A percentile compares a stretch with the other conserved stretches of the same genome.
These are phyloP conservation scores for Fusarium protoensiforme DNA, from an alignment of 2,329 filamentous ascomycete genomes.

Conservation along the genomic window DNA sequence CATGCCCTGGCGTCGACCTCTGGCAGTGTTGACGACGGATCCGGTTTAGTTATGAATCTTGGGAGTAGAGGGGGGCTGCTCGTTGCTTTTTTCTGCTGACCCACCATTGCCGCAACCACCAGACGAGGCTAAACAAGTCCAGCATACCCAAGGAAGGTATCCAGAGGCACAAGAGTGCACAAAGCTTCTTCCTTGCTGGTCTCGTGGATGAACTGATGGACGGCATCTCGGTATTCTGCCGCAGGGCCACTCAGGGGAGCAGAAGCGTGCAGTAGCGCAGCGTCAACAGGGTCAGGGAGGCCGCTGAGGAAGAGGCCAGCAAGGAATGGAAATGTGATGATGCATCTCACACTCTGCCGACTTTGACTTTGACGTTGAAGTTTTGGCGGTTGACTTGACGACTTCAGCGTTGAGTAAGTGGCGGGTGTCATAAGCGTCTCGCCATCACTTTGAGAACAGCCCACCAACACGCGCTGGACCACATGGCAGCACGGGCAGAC, in stretches of 20 bases:
- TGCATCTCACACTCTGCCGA: background rate
- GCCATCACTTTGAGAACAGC: background rate
- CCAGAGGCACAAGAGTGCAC: constrained; percentile 6
- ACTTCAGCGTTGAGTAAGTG: background rate
- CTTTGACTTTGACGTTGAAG: background rate
- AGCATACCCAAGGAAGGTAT: background rate
- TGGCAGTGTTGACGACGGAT: constrained; percentile 30
- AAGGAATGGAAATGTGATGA: background rate
- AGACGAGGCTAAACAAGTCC: constrained; percentile 11
- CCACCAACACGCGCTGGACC: background rate
- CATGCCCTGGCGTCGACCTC: constrained; percentile 5
- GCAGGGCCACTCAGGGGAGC: background rate
- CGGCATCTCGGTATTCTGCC: background rate
- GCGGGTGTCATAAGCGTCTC: background rate
- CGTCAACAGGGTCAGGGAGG: background rate
- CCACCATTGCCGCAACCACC: constrained; percentile 29
- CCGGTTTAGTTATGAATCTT: constrained; percentile 30
- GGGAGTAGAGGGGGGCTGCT: background rate
- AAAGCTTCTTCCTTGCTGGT: background rate
- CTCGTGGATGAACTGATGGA: background rate
- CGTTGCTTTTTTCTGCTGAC: constrained; percentile 2
- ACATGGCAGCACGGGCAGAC: background rate
- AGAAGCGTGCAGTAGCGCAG: background rate
- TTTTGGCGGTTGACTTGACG: background rate
- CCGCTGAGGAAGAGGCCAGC: background rate